Percentiles rank a stretch among this genome's conserved stretches.
phyloP scores from a whole-genome alignment of 768 basidiomycete genomes.

The Suillus clintonianus region DNA sequence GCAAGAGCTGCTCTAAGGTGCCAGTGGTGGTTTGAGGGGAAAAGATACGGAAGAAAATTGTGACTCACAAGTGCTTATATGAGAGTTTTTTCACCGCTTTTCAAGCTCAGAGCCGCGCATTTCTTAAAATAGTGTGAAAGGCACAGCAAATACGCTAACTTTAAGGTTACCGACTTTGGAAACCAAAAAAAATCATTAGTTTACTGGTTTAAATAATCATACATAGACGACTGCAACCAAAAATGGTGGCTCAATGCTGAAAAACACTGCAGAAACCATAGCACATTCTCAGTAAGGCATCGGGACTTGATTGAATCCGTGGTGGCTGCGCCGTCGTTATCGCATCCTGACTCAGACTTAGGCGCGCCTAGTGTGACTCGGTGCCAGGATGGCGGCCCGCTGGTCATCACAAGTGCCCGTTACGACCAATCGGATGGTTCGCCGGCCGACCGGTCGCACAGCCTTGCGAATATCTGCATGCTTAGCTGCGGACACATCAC shows the following conservation, averaged over 20 bases:
- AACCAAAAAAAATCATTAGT: not conserved
- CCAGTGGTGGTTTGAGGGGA: conserved; percentile 20
- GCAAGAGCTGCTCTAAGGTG: conserved; percentile 17
- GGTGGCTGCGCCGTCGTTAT: not conserved
- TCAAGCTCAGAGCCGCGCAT: conserved; percentile 37
- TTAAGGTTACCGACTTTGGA: not conserved
- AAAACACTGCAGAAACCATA: not conserved
- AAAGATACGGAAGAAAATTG: not conserved
- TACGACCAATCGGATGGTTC: not conserved
- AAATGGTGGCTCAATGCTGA: not conserved
- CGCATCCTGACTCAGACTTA: conserved; percentile 1
- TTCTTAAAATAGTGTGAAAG: conserved; percentile 19
- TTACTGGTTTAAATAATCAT: not conserved
- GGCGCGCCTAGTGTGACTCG: not conserved
- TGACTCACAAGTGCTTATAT: conserved; percentile 37
- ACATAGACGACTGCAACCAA: not conserved
- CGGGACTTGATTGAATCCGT: not conserved
- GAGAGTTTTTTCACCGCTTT: conserved; percentile 30
- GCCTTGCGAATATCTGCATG: not conserved
- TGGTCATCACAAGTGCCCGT: not conserved
- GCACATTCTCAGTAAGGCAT: not conserved
- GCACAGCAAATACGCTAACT: conserved; percentile 17
- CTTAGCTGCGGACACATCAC: not conserved
- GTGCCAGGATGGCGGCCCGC: not conserved
- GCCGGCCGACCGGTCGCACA: not conserved